phyloP scores from a whole-genome alignment of 1,284 basidiomycete genomes.

The Hymenochaete sp. region DNA sequence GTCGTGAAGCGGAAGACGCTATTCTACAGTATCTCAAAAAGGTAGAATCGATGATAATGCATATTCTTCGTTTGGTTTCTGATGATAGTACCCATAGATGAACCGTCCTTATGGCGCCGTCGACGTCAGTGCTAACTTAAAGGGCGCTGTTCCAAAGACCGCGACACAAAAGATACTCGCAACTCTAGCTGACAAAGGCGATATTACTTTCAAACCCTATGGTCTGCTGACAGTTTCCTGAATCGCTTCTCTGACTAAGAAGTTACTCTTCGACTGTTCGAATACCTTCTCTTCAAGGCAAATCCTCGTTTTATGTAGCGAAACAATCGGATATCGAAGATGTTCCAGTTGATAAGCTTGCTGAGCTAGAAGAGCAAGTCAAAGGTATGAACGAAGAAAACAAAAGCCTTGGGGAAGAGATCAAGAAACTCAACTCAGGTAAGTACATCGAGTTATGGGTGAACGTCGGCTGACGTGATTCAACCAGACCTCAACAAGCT shows the following conservation, averaged over 20 bases:
- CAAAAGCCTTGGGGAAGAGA: conserved; percentile 41
- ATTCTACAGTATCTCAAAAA: conserved; percentile 66
- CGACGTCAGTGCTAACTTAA: conserved; percentile 81
- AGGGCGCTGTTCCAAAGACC: conserved; percentile 75
- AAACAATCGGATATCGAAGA: conserved; percentile 60
- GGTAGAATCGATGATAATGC: conserved; percentile 35
- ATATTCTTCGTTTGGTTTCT: conserved; percentile 8
- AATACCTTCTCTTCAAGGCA: conserved; percentile 72
- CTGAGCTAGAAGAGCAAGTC: conserved; percentile 46
- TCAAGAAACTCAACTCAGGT: conserved; percentile 48
- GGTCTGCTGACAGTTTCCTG: conserved; percentile 36
- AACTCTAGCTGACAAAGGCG: conserved; percentile 67
- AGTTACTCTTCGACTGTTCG: conserved; percentile 67
- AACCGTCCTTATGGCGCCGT: conserved; percentile 35
- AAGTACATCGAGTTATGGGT: conserved; percentile 9
- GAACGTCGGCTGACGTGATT: neutral
- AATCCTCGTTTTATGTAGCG: conserved; percentile 75
- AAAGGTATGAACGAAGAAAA: conserved; percentile 52
- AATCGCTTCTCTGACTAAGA: conserved; percentile 32
- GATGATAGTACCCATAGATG: conserved; percentile 16
- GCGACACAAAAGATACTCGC: conserved; percentile 75
- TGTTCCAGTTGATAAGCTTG: conserved; percentile 49
- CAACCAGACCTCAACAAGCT: conserved; percentile 54
- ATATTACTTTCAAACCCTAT: conserved; percentile 67
- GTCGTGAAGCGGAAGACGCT: conserved; percentile 52